Base-by-base conservation (phyloP, 169 alveolate genomes). In the Condylostoma magnum region DNA sequence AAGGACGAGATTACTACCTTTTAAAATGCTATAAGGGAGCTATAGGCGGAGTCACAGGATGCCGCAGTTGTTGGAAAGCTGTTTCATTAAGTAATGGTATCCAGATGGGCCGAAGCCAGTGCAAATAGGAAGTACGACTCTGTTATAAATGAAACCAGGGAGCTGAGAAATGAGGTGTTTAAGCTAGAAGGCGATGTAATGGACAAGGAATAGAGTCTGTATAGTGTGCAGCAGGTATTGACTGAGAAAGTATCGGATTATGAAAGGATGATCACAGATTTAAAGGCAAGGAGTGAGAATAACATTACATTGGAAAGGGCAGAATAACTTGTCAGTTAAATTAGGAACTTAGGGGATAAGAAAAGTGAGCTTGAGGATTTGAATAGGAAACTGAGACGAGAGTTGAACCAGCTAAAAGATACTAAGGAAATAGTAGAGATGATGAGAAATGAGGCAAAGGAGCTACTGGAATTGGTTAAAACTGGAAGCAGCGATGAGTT, bases 71-170 rank as follows among this genome's bases (percentile, higher is more conserved):
- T 74, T 0, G 87, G 91, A 0, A 79, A 77, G 51, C 80, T 79
- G 12, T 84, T 79, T 50, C 71, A 84, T 48, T 43, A 79, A 8
- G 68, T 79, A 4, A 79, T 79, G 87, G 69, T 84, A 18, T 54
- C 85, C 6, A 73, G 87, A 31, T 84, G 91, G 87, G 63, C 83
- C 47, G 87, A 84, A 57, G 87, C 87, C 10, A 77, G 85, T 30
- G 56, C 79, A 8, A 66, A 71, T 31, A 73, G 65, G 65, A 79
- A 79, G 56, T 79, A 74, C 33, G 85, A 77, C 34, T 44, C 47
- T 65, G 25, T 70, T 0, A 82, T 70, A 8, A 67, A 76, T 31
- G 91, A 84, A 43, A 53, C 60, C 18, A 74, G 68, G 31, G 55
- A 36, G 0, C 53, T 79, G 6, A 68, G 85, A 41, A 50, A 15